Evolutionary conservation across 352 stramenopile species (phyloP).

Genomic region (Phytophthora vignae): DNA sequence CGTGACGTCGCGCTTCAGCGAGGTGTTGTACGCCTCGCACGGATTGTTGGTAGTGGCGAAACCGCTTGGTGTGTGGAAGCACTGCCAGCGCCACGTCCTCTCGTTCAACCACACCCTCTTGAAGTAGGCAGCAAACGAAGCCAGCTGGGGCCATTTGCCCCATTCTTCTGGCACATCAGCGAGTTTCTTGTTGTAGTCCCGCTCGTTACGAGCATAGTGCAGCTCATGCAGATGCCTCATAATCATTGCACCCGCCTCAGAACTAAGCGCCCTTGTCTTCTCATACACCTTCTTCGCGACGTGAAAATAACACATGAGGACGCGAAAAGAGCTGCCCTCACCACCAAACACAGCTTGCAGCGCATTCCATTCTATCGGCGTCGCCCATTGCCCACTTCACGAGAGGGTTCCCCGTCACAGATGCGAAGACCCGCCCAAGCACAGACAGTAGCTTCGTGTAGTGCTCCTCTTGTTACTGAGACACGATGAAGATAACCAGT

Average conservation of each 20-base stretch:
- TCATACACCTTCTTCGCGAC: slow-evolving; percentile 40
- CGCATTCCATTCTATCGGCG: slow-evolving; percentile 26
- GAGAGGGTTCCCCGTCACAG: not conserved
- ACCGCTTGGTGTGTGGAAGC: slow-evolving; percentile 12
- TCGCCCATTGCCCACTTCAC: slow-evolving; percentile 21
- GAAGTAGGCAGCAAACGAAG: slow-evolving; percentile 5
- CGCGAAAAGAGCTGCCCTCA: not conserved
- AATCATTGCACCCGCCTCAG: not conserved
- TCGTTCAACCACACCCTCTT: slow-evolving; percentile 13
- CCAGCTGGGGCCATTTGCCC: not conserved
- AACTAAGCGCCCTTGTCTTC: slow-evolving; percentile 4
- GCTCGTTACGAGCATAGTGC: slow-evolving; percentile 12
- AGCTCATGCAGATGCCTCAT: slow-evolving; percentile 8
- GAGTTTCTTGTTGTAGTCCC: not conserved
- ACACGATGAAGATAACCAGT: too few species aligned
- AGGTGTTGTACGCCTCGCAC: slow-evolving; percentile 35
- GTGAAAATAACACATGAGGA: slow-evolving; percentile 43
- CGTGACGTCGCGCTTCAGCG: slow-evolving; percentile 36
- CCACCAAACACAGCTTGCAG: slow-evolving; percentile 6
- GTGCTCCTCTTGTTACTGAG: too few species aligned
- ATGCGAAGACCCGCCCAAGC: not conserved
- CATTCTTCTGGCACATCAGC: slow-evolving; percentile 8
- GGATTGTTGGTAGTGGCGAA: slow-evolving; percentile 40
- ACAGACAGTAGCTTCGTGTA: not conserved
- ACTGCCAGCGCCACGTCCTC: slow-evolving; percentile 24